Base-by-base conservation (phyloP, 805 yeast genomes). In the Sungouiella thailandica region DNA sequence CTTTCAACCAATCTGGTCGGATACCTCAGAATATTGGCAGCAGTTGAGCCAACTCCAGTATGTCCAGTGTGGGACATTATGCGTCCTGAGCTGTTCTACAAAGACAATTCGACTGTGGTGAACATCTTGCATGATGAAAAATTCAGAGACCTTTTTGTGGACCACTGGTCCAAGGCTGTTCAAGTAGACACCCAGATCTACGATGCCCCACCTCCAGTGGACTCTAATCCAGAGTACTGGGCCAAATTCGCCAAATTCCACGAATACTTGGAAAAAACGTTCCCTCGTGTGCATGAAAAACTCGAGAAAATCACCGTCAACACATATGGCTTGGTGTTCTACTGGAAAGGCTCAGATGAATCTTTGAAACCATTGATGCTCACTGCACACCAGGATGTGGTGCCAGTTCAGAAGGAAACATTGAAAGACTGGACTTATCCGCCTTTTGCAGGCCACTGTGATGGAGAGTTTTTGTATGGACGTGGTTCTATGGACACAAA, bases 371-470 rank as follows among this genome's bases (percentile, higher is more conserved):
- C 70, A 7, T 47, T 65, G 11, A 39, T 65, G 36, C 49, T 65
- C 29, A 42, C 67, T 14, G 70, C 67, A 4, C 70, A 65, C 44
- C 60, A 55, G 39, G 70, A 65, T 34, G 70, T 65, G 23, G 70
- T 65, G 6, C 70, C 70, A 1, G 65, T 65, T 14, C 64, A 56
- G 31, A 47, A 50, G 29, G 68, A 60, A 19, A 63, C 70, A 1
- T 34, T 72, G 36, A 42, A 47, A 23, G 53, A 58, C 32, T 64
- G 70, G 70, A 55, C 52, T 5, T 54, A 50, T 36, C 65, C 65
- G 7, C 70, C 70, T 0, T 64, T 53, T 32, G 55, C 52, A 24
- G 70, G 69, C 14, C 52, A 40, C 13, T 58, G 36, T 27, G 65
- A 62, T 29, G 67, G 61, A 7, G 36, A 30, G 19, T 37, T 17